A percentile compares a stretch with the other conserved stretches of the same genome.
These are phyloP conservation scores for Zygoascus biomembranicola DNA, from an alignment of 805 yeast species.

Conservation along the genomic window DNA sequence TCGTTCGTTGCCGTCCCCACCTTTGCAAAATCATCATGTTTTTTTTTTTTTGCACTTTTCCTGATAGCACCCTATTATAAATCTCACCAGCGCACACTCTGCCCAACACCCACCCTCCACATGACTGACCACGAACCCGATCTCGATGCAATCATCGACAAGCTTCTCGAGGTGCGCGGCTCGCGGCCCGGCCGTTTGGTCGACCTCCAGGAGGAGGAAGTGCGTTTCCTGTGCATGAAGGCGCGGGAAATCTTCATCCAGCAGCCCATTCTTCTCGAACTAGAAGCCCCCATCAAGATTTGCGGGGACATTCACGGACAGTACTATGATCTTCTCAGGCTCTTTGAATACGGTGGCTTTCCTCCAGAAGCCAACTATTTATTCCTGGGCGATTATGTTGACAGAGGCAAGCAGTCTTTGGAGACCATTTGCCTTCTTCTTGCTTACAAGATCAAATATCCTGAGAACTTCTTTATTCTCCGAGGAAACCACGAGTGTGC, in stretches of 20 bases:
- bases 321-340: constrained; percentile 70
- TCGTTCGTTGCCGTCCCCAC: background rate
- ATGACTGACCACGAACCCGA: constrained; percentile 32
- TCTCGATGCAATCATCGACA: constrained; percentile 89
- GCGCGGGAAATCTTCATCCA: constrained; percentile 77
- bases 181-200: constrained; percentile 79
- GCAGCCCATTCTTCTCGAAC: constrained; percentile 76
- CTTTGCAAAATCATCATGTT: background rate
- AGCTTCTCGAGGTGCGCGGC: constrained; percentile 91
- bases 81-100: background rate
- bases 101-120: background rate
- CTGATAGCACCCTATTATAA: background rate
- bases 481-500: constrained; percentile 94
- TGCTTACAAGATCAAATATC: constrained; percentile 22
- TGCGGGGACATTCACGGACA: constrained; percentile 92
- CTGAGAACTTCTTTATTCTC: constrained; percentile 37
- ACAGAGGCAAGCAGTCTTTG: constrained; percentile 83
- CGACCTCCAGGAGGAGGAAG: constrained; percentile 73
- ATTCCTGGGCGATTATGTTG: constrained; percentile 87
- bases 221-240: constrained; percentile 64
- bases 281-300: constrained; percentile 67
- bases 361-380: constrained; percentile 83
- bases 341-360: constrained; percentile 83
- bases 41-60: background rate
- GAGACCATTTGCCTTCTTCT: constrained; percentile 74